Evolutionary conservation across 176 grass and related monocot genomes (phyloP).

Genomic region (Tillandsia leiboldiana): DNA sequence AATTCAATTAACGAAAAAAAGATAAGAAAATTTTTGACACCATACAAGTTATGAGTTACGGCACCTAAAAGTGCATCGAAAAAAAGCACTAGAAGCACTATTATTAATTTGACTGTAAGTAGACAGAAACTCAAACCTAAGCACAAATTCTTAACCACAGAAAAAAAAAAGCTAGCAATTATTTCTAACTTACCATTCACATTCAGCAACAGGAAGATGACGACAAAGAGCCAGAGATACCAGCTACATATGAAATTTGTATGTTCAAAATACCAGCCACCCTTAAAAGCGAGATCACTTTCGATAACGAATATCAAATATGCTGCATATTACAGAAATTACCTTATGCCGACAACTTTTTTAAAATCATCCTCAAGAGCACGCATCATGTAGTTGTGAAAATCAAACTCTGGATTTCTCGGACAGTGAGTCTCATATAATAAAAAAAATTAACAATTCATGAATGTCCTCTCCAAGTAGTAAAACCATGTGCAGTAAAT

Average conservation of each 20-base stretch:
- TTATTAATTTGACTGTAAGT: no score
- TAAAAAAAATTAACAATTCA: conserved; percentile 1
- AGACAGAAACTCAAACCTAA: no score
- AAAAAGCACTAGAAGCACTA: no score
- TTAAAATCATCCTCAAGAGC: conserved; percentile 59
- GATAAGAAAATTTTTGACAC: no score
- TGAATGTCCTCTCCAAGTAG: not conserved
- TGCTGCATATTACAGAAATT: not conserved
- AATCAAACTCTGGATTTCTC: conserved; percentile 27
- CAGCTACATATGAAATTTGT: conserved; percentile 43
- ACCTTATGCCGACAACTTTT: conserved; percentile 56
- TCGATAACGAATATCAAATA: not conserved
- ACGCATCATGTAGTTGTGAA: conserved; percentile 54
- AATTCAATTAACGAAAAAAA: no score
- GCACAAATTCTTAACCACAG: conserved; percentile 1
- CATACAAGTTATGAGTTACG: no score
- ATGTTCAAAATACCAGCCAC: not conserved
- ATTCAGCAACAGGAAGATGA: conserved; percentile 77
- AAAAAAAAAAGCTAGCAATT: not conserved
- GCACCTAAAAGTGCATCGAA: no score
- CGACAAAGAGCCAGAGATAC: conserved; percentile 83
- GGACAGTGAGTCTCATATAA: conserved; percentile 26
- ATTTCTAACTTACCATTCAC: conserved; percentile 48
- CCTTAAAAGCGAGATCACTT: not conserved
- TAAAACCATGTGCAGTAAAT: conserved; percentile 5